phyloP scores from a whole-genome alignment of 2,329 filamentous ascomycete genomes.

The Aureobasidium mangrovei region DNA sequence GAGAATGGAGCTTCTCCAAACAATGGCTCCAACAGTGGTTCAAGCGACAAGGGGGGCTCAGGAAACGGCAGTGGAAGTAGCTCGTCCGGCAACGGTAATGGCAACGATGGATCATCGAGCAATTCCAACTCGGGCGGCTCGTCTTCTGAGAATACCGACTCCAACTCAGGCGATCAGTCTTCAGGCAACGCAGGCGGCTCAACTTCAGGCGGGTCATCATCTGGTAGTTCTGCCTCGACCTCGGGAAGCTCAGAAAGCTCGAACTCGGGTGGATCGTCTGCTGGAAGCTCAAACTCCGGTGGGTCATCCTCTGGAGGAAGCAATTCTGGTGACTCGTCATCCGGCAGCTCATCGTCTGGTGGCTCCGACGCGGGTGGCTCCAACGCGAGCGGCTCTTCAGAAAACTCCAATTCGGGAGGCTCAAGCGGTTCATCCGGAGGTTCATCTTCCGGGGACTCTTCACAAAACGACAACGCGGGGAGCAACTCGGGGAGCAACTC shows the following conservation, averaged over 20 bases:
- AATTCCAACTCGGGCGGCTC: not conserved
- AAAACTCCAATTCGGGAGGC: not conserved
- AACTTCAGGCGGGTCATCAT: not conserved
- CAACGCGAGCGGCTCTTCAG: not conserved
- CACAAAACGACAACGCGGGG: not conserved
- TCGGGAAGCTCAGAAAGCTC: not conserved
- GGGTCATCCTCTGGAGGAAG: not conserved
- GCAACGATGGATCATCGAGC: too few species aligned
- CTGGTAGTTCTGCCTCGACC: constrained; percentile 2
- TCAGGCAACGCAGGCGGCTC: not conserved
- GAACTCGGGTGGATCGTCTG: not conserved
- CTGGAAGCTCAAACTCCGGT: not conserved
- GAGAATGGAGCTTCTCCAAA: constrained; percentile 1
- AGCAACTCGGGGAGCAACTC: not conserved
- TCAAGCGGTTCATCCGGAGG: not conserved
- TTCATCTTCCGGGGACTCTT: not conserved
- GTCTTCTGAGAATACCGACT: not conserved
- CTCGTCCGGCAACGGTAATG: constrained; percentile 4
- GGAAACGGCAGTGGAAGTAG: constrained; percentile 1
- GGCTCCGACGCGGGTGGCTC: not conserved
- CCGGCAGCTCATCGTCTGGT: not conserved
- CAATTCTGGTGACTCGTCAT: not conserved
- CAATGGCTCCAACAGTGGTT: not conserved
- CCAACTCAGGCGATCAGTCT: not conserved
- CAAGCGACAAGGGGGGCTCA: not conserved